Evolutionary conservation across 441 rosid genomes (phyloP).

Genomic region (Omphalea diandra): DNA sequence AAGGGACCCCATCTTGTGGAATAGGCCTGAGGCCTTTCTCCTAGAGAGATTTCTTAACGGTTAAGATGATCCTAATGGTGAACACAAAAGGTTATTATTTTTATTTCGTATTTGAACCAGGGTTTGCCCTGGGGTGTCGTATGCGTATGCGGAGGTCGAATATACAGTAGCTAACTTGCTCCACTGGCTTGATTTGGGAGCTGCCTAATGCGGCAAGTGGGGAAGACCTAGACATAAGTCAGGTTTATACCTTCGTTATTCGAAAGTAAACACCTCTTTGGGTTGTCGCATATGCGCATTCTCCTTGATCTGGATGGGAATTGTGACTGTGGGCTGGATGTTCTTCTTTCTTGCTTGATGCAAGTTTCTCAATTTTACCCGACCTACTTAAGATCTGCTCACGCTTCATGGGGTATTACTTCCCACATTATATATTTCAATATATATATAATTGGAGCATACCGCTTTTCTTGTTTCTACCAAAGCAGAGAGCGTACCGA

Average conservation of each 20-base stretch:
- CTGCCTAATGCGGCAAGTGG: background rate
- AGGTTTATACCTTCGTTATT: background rate
- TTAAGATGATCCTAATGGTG: too few relatives aligned
- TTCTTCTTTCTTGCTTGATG: too few relatives aligned
- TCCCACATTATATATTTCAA: too few relatives aligned
- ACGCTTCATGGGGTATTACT: too few relatives aligned
- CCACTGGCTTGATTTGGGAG: constrained; percentile 12
- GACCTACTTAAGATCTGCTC: too few relatives aligned
- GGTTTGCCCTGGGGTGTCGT: constrained; percentile 9
- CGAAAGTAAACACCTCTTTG: background rate
- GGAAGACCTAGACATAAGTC: background rate
- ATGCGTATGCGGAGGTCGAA: background rate
- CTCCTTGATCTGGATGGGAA: background rate
- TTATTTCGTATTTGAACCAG: constrained; percentile 27
- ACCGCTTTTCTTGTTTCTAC: too few relatives aligned
- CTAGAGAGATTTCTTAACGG: background rate
- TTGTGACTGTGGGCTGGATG: too few relatives aligned
- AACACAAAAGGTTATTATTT: too few relatives aligned
- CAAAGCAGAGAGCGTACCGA: too few relatives aligned
- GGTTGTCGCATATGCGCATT: background rate
- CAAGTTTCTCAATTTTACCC: too few relatives aligned
- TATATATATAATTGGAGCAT: too few relatives aligned
- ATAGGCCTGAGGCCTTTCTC: constrained; percentile 1
- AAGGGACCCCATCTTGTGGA: background rate
- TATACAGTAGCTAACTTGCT: constrained; percentile 14